Percentiles rank a stretch among this genome's conserved stretches.
These are phyloP conservation scores for Coniochaeta prunicola DNA, from an alignment of 2,329 filamentous ascomycete genomes.

Conservation along the genomic window DNA sequence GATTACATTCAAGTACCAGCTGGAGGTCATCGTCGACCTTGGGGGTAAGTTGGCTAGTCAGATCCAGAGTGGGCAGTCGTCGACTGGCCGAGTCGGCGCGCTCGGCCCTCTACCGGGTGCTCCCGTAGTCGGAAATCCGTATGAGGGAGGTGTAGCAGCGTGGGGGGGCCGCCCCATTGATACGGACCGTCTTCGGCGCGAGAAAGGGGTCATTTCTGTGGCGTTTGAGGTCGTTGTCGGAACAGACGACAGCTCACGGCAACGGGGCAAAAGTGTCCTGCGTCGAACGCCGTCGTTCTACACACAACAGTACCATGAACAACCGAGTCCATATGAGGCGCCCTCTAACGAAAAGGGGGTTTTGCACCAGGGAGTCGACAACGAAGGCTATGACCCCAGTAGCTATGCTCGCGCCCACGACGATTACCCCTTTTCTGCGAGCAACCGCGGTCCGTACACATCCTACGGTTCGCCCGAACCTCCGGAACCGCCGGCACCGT, in stretches of 20 bases:
- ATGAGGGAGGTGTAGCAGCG: conserved; percentile 34
- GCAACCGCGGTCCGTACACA: conserved; percentile 16
- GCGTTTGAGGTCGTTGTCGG: conserved; percentile 84
- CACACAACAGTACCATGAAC: conserved; percentile 13
- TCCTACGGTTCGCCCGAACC: conserved; percentile 22
- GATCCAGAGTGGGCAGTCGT: conserved; percentile 53
- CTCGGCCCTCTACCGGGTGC: conserved; percentile 20
- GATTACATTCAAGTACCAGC: conserved; percentile 90
- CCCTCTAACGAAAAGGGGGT: conserved; percentile 13
- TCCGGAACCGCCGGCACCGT: conserved; percentile 28
- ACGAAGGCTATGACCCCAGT: conserved; percentile 13
- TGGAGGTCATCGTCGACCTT: conserved; percentile 88
- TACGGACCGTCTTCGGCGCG: conserved; percentile 75
- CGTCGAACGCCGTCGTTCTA: conserved; percentile 12
- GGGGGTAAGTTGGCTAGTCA: conserved; percentile 79
- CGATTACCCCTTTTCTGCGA: neutral
- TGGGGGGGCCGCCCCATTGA: conserved; percentile 71
- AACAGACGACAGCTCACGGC: conserved; percentile 65
- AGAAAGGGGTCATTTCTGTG: conserved; percentile 86
- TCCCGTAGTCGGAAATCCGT: conserved; percentile 17
- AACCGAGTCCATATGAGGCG: conserved; percentile 8
- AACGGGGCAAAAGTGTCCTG: conserved; percentile 28
- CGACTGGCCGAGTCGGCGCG: conserved; percentile 26
- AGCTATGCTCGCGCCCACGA: conserved; percentile 6
- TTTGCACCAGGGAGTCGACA: conserved; percentile 10